phyloP scores from a whole-genome alignment of 805 yeast species.

The Spathaspora sp. region DNA sequence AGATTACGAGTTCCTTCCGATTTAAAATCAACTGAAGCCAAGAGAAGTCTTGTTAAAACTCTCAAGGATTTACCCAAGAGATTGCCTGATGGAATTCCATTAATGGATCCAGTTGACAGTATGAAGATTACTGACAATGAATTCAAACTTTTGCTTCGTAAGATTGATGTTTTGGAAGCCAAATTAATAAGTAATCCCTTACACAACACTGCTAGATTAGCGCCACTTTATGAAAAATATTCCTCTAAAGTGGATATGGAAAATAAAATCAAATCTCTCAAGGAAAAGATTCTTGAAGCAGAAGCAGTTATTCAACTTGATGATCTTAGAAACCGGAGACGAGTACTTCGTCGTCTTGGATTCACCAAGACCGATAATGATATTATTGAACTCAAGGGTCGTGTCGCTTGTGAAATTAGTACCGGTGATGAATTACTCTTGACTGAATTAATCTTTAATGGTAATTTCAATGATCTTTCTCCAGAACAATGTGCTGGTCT shows the following conservation, averaged over 20 bases:
- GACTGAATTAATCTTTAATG: constrained; percentile 92
- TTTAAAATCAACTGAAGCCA: constrained; percentile 52
- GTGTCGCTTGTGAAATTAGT: constrained; percentile 95
- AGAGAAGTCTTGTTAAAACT: constrained; percentile 64
- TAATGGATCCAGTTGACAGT: constrained; percentile 83
- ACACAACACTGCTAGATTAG: constrained; percentile 55
- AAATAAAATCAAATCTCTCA: constrained; percentile 54
- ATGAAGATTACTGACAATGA: constrained; percentile 89
- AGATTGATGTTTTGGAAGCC: constrained; percentile 78
- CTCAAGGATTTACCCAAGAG: constrained; percentile 76
- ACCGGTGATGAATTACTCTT: constrained; percentile 83
- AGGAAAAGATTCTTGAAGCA: constrained; percentile 71
- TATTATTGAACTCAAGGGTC: constrained; percentile 91
- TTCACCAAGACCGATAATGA: constrained; percentile 76
- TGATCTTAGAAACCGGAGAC: constrained; percentile 86
- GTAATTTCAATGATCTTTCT: constrained; percentile 83
- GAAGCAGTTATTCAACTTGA: constrained; percentile 92
- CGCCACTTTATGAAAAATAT: constrained; percentile 63
- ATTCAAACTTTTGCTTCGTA: constrained; percentile 66
- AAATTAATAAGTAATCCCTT: constrained; percentile 70
- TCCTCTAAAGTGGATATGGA: constrained; percentile 60
- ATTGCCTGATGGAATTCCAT: constrained; percentile 89
- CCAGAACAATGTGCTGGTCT: constrained; percentile 92
- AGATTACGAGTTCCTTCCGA: constrained; percentile 80
- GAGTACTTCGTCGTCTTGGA: constrained; percentile 88